Evolutionary conservation across 805 yeast genomes (phyloP).

Genomic region (Saccharomycodes ludwigii): DNA sequence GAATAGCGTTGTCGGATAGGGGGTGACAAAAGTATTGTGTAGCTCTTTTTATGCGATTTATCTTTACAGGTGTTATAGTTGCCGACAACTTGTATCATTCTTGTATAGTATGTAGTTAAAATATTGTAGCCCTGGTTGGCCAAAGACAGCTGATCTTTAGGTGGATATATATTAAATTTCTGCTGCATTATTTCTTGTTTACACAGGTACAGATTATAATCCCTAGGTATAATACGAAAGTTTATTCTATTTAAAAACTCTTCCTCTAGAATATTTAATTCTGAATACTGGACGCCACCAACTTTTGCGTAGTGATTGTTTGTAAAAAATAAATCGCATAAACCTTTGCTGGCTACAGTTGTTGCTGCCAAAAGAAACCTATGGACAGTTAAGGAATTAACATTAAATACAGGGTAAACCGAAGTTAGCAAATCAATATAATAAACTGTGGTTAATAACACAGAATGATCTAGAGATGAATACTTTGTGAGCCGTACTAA

Average conservation of each 20-base stretch:
- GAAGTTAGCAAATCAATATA: conserved; percentile 77
- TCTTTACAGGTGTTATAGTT: conserved; percentile 16
- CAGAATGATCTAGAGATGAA: conserved; percentile 75
- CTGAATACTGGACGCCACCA: conserved; percentile 81
- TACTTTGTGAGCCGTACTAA: conserved; percentile 66
- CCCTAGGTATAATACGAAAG: conserved; percentile 61
- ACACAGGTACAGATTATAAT: conserved; percentile 28
- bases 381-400: conserved; percentile 88
- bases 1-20: too few relatives aligned
- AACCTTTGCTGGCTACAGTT: conserved; percentile 78
- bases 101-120: conserved; percentile 34
- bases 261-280: conserved; percentile 74
- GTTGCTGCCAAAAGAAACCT: conserved; percentile 84
- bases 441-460: conserved; percentile 71
- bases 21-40: too few relatives aligned
- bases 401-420: conserved; percentile 65
- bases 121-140: conserved; percentile 26
- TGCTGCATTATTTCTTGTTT: conserved; percentile 15
- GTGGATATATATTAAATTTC: conserved; percentile 5
- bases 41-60: too few relatives aligned
- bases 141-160: conserved; percentile 12
- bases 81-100: conserved; percentile 41
- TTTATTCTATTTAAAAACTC: conserved; percentile 75
- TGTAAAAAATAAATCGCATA: conserved; percentile 89
- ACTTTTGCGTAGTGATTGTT: conserved; percentile 91